Evolutionary conservation across 2,329 filamentous ascomycete species (phyloP), one percentile per base, ranked within the genome.

Genomic region (Aspergillus jensenii): DNA sequence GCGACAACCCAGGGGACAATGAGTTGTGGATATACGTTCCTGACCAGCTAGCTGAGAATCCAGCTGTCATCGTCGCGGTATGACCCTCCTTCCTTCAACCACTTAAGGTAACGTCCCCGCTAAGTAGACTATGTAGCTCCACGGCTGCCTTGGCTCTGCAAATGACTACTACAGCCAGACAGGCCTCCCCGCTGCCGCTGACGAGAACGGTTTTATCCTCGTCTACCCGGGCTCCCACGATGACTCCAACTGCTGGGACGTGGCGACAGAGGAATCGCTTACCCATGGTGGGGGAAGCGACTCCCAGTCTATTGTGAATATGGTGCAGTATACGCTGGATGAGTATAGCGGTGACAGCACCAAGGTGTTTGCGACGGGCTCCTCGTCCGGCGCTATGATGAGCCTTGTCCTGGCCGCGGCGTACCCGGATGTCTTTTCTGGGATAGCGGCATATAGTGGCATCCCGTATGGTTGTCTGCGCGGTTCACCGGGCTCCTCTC

Each of bases 331-430:
- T 9, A 31, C 23, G 4, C 12, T 59, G 0, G 25, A 31, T 7
- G 19, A 31, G 3, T 59, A 59, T 31, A 46, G 33, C 19, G 56
- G 25, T 3, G 52, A 59, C 40, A 15, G 51, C 4, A 25, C 7
- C 6, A 39, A 35, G 6, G 51, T 59, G 17, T 59, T 59, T 15
- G 56, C 44, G 4, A 55, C 40, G 1, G 56, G 56, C 1, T 55
- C 56, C 3, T 59, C 56, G 3, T 55, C 56, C n/a, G 56, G 56
- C 8, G 46, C 56, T 9, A 59, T 55, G 51, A 59, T 59, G 56
- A 23, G 45, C 3, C 51, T 51, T 21, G 35, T 44, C 2, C 51
- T 59, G 1, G 51, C 49, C 11, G 56, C 56, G 14, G 56, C 56
- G 3, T 59, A 59, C 15, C 56, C 56, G 9, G 52, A 59, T 23